Percentiles rank a stretch among this genome's conserved stretches.
phyloP scores from a whole-genome alignment of 2,329 filamentous ascomycete genomes.

The Trichoderma breve region DNA sequence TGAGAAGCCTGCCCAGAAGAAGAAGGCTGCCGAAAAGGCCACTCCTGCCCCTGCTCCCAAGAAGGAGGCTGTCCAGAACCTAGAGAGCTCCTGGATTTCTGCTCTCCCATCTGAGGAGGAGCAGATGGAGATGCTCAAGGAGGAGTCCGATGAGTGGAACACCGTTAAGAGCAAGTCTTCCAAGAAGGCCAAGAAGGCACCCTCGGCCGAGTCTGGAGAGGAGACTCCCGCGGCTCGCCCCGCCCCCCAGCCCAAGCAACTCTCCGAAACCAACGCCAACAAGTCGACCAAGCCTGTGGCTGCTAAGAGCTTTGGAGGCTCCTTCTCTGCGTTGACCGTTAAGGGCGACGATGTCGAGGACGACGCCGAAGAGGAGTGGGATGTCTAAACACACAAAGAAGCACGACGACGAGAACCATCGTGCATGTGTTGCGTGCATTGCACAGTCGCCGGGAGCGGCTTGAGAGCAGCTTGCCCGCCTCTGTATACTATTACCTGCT shows the following conservation, averaged over 20 bases:
- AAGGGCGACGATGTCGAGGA: constrained; percentile 42
- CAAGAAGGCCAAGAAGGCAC: constrained; percentile 41
- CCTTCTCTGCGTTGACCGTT: constrained; percentile 50
- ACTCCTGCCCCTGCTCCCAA: constrained; percentile 30
- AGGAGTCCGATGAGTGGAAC: constrained; percentile 56
- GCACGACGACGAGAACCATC: background rate
- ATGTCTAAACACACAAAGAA: constrained; percentile 39
- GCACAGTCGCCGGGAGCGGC: constrained; percentile 8
- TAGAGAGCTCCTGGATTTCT: constrained; percentile 46
- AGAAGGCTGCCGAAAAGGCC: constrained; percentile 24
- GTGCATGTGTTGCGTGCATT: background rate
- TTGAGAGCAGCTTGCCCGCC: background rate
- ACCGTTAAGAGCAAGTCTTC: constrained; percentile 52
- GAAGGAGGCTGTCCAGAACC: constrained; percentile 34
- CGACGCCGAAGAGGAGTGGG: constrained; percentile 51
- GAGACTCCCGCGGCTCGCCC: constrained; percentile 33
- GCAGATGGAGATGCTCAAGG: constrained; percentile 57
- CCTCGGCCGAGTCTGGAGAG: constrained; percentile 37
- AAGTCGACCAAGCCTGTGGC: constrained; percentile 33
- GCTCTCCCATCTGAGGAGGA: constrained; percentile 60
- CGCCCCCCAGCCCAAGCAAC: constrained; percentile 34
- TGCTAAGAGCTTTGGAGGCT: constrained; percentile 42
- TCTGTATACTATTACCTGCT: constrained; percentile 13
- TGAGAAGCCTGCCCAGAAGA: constrained; percentile 36
- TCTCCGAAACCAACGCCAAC: constrained; percentile 27